Percentiles rank a stretch among this genome's conserved stretches.
phyloP scores from a whole-genome alignment of 148 eudicot species.

The Fallopia convolvulus region DNA sequence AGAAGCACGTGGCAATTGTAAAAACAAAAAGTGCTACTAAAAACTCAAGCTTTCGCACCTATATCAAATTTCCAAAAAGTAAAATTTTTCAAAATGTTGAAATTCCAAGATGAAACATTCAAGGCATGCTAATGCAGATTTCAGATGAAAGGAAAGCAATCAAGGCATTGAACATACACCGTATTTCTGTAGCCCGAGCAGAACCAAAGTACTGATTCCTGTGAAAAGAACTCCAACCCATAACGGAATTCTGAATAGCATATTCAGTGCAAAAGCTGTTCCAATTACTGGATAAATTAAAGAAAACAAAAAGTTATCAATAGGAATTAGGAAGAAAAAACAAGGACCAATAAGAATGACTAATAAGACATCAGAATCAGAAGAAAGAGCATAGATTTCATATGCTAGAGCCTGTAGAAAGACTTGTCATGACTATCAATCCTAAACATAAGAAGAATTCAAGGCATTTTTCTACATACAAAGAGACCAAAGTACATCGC shows the following conservation, averaged over 20 bases:
- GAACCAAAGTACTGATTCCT: slow-evolving; percentile 82
- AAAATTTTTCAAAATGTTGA: not conserved
- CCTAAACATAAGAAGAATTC: not conserved
- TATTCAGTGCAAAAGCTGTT: slow-evolving; percentile 93
- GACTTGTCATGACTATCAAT: not conserved
- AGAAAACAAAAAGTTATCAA: too few relatives aligned
- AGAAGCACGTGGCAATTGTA: slow-evolving; percentile 83
- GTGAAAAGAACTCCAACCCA: slow-evolving; percentile 96
- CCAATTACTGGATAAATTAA: slow-evolving; percentile 66
- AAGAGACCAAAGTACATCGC: too few relatives aligned
- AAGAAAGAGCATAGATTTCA: not conserved
- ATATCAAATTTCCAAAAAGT: slow-evolving; percentile 6
- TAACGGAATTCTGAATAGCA: slow-evolving; percentile 79
- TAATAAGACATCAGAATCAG: not conserved
- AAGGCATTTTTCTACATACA: too few relatives aligned
- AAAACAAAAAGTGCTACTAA: slow-evolving; percentile 74
- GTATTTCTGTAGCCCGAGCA: slow-evolving; percentile 85
- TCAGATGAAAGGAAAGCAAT: not conserved
- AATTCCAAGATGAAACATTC: not conserved
- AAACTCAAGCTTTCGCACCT: slow-evolving; percentile 97
- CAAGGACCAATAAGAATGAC: not conserved
- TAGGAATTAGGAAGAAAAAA: too few relatives aligned
- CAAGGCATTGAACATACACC: slow-evolving; percentile 43
- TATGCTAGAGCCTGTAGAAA: not conserved
- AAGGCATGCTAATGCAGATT: not conserved